Percentiles rank a stretch among this genome's conserved stretches.
Evolutionary conservation across 495 filamentous ascomycete species (phyloP).

Genomic region (Penicillium samsonianum): DNA sequence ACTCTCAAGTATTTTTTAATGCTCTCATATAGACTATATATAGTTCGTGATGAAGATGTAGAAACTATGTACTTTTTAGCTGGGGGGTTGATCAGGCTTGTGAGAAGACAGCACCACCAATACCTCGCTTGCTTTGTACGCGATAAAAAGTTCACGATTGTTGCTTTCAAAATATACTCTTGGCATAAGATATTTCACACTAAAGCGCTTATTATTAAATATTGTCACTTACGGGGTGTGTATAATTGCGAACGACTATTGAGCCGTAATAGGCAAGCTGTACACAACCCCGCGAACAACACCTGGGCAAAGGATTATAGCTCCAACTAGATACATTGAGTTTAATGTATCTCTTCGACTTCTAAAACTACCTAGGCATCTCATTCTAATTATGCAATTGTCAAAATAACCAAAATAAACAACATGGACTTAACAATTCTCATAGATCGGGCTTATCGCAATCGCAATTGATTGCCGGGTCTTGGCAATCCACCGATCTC

Average conservation of each 20-base stretch:
- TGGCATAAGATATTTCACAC: no score
- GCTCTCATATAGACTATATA: no score
- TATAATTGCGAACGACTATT: not conserved
- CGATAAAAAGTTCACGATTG: no score
- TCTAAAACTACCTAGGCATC: no score
- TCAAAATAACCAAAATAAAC: not conserved
- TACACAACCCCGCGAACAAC: not conserved
- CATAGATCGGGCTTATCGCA: constrained; percentile 3
- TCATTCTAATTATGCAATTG: not conserved
- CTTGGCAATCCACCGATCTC: constrained; percentile 14
- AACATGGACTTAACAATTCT: not conserved
- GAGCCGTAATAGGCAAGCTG: not conserved
- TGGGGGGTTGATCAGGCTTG: no score
- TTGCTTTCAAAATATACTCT: no score
- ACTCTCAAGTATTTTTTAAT: no score
- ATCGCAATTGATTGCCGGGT: constrained; percentile 12
- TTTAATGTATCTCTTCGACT: no score
- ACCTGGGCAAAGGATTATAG: not conserved
- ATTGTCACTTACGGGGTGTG: not conserved
- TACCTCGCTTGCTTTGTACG: not conserved
- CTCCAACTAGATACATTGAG: not conserved
- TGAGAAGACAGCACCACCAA: not conserved
- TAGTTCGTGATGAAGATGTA: no score
- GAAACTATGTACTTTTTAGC: no score
- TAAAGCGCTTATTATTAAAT: not conserved